Evolutionary conservation across 495 filamentous ascomycete species (phyloP), one percentile per base, ranked within the genome.

Genomic region (Cercophora sp.): DNA sequence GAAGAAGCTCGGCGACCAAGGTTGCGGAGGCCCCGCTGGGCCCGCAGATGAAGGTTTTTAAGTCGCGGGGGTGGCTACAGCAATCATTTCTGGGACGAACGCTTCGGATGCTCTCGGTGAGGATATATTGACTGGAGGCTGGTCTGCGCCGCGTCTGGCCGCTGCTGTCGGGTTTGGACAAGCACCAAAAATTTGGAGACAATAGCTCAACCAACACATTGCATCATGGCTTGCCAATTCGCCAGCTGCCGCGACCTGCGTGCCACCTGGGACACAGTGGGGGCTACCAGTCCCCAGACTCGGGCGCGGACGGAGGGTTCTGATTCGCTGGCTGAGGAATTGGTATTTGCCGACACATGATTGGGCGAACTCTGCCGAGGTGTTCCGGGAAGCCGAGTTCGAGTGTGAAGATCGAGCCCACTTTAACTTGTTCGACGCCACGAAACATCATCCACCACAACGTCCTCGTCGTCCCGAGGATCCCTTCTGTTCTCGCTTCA

Each of bases 291-390:
- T 18, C 6, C 4, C 20, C 24, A 10, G 13, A 5, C 2, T 61
- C 58, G 58, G 58, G 58, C 41, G 35, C 13, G 35, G 10, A 44
- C 58, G 58, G 46, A 52, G 49, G 36, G n/a, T 27, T 42, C 18
- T 43, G 45, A 48, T 55, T 55, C 47, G 48, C 35, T 15, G 20
- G 24, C 13, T 48, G 5, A 41, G 31, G 50, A 52, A 55, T 55
- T 63, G 54, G 45, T 57, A 60, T 60, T 51, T 51, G 29, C 8
- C 2, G 16, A 32, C 27, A 39, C 5, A n/a, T 54, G 34, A 65
- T 65, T 65, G 62, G 62, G 25, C 51, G 34, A 10, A 19, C 18
- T 59, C 44, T 60, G 34, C 62, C 62, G 62, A 64, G 59, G 61
- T 58, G 48, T 60, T 60, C 58, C 58, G 58, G 55, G 42, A 55